A percentile compares a stretch with the other conserved stretches of the same genome.
Conservation (phyloP, 73 alveolate species). For the Paramecium pentaurelia region DNA sequence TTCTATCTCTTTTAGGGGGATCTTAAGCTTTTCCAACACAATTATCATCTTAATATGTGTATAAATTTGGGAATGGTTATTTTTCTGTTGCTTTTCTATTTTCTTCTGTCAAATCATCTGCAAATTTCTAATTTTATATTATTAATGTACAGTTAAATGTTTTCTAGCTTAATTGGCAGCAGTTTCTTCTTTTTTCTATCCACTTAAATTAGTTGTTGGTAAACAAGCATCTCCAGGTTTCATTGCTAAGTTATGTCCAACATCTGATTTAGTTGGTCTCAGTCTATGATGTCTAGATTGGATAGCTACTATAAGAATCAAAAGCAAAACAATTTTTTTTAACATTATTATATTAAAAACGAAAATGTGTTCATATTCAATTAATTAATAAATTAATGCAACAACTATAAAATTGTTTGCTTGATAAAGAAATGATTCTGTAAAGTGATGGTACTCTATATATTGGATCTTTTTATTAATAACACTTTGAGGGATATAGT, state of each 20-base stretch:
- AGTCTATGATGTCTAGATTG: background rate
- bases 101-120: constrained; percentile 35
- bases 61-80: constrained; percentile 18
- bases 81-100: background rate
- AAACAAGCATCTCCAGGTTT: constrained; percentile 21
- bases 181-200: constrained; percentile 20
- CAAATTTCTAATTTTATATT: background rate
- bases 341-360: background rate
- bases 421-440: background rate
- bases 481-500: background rate
- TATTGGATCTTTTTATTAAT: background rate
- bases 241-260: background rate
- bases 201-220: background rate
- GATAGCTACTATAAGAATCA: background rate
- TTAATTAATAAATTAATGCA: background rate
- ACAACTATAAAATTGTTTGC: background rate
- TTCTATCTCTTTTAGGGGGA: constrained; percentile 15
- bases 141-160: background rate
- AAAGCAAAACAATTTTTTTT: background rate
- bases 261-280: background rate
- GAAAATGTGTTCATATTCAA: background rate
- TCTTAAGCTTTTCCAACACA: constrained; percentile 31
- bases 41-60: background rate
- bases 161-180: constrained; percentile 25
- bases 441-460: background rate